Evolutionary conservation across 2,329 filamentous ascomycete genomes (phyloP).

Genomic region (Monosporascus sp.): DNA sequence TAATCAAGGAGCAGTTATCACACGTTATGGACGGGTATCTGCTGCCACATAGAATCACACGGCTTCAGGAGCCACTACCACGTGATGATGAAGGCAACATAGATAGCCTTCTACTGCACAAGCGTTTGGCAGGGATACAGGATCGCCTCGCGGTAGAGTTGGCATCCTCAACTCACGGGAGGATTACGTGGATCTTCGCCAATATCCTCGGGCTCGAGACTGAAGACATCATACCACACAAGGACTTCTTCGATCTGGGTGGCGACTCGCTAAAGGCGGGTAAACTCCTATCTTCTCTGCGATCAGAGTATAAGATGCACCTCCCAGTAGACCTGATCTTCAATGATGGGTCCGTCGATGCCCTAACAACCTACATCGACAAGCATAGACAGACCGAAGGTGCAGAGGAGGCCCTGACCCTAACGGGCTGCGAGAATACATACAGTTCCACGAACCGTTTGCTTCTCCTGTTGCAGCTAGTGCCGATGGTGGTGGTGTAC

Average conservation of each 20-base stretch:
- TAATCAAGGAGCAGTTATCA: slow-evolving; percentile 10
- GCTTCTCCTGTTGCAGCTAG: slow-evolving; percentile 44
- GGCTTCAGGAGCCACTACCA: slow-evolving; percentile 30
- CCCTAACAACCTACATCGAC: slow-evolving; percentile 34
- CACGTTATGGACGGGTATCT: slow-evolving; percentile 26
- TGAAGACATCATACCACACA: slow-evolving; percentile 32
- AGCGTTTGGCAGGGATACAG: slow-evolving; percentile 21
- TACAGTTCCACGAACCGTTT: slow-evolving; percentile 45
- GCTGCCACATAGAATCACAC: slow-evolving; percentile 32
- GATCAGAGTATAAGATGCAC: slow-evolving; percentile 42
- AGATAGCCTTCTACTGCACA: slow-evolving; percentile 31
- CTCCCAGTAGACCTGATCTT: slow-evolving; percentile 49
- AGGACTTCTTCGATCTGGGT: slow-evolving; percentile 43
- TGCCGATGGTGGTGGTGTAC: slow-evolving; percentile 44
- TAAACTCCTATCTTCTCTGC: slow-evolving; percentile 43
- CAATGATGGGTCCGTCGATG: slow-evolving; percentile 38
- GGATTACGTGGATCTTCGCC: slow-evolving; percentile 40
- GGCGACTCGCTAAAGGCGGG: slow-evolving; percentile 51
- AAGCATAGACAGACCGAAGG: slow-evolving; percentile 14
- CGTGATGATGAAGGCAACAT: slow-evolving; percentile 24
- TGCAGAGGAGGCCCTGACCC: slow-evolving; percentile 8
- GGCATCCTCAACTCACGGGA: slow-evolving; percentile 23
- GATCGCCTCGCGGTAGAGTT: slow-evolving; percentile 4
- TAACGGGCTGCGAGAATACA: slow-evolving; percentile 33
- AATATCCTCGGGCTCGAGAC: slow-evolving; percentile 35